A percentile compares a stretch with the other conserved stretches of the same genome.
Evolutionary conservation across 345 rosid genomes (phyloP).

Genomic region (Turritis glabra): DNA sequence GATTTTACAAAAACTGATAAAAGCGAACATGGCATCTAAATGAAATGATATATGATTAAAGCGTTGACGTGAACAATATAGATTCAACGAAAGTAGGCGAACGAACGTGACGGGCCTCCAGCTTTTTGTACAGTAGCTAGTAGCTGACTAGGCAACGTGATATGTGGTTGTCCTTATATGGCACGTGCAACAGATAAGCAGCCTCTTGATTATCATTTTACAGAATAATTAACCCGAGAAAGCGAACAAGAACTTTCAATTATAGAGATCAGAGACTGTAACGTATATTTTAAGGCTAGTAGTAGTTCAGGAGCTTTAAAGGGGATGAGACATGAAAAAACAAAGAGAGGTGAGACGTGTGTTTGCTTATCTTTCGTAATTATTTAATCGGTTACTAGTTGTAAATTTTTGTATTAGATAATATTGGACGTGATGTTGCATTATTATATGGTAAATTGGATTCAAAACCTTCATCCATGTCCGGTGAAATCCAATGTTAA

Average conservation of each 20-base stretch:
- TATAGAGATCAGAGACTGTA: neutral
- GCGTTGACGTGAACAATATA: slow-evolving; percentile 12
- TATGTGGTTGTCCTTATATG: slow-evolving; percentile 37
- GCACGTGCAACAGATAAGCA: slow-evolving; percentile 38
- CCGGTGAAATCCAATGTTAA: neutral
- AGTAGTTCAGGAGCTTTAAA: neutral
- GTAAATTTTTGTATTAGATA: neutral
- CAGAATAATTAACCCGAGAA: slow-evolving; percentile 1
- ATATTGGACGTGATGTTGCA: neutral
- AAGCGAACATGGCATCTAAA: neutral
- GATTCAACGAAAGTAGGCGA: slow-evolving; percentile 34
- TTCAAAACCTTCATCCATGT: neutral
- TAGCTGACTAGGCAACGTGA: slow-evolving; percentile 35
- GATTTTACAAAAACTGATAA: neutral
- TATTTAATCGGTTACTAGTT: neutral
- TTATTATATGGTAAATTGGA: neutral
- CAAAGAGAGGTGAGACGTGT: slow-evolving; percentile 17
- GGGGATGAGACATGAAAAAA: neutral
- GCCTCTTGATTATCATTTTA: slow-evolving; percentile 17
- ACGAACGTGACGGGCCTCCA: slow-evolving; percentile 30
- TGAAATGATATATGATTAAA: neutral
- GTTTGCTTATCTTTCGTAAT: slow-evolving; percentile 7
- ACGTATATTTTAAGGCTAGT: neutral
- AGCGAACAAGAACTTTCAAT: slow-evolving; percentile 1
- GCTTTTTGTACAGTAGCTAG: slow-evolving; percentile 27